Conservation (phyloP, 768 basidiomycete genomes). For the Auricularia sp. region DNA sequence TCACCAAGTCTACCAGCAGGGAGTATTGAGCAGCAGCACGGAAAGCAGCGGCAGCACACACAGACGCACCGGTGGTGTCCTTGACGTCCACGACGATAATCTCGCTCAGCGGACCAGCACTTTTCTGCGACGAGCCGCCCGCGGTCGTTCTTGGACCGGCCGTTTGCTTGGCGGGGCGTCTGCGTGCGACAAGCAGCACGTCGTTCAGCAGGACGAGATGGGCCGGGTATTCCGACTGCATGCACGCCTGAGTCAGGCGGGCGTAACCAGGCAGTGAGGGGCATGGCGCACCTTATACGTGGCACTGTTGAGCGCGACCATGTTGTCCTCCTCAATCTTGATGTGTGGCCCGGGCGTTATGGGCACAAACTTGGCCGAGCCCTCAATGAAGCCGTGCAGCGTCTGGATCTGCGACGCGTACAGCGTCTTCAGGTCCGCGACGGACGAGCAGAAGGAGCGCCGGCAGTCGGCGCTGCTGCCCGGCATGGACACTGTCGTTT, state of each 20-base stretch:
- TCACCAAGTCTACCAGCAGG: constrained; percentile 51
- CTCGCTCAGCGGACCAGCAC: constrained; percentile 85
- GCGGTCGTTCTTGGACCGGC: constrained; percentile 39
- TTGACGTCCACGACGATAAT: constrained; percentile 94
- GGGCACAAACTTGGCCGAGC: constrained; percentile 90
- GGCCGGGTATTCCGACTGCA: constrained; percentile 58
- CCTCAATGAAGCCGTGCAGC: constrained; percentile 83
- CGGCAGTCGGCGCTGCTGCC: constrained; percentile 41
- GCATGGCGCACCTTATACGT: constrained; percentile 58
- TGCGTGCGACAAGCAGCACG: constrained; percentile 75
- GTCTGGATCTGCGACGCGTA: constrained; percentile 93
- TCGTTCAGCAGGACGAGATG: constrained; percentile 90
- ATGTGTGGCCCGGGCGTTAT: constrained; percentile 31
- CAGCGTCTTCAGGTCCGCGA: constrained; percentile 86
- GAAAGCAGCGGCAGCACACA: too few species aligned
- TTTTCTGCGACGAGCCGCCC: constrained; percentile 84
- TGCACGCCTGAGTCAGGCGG: not conserved
- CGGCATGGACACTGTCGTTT: constrained; percentile 52
- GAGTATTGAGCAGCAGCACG: too few species aligned
- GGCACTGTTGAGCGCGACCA: constrained; percentile 80
- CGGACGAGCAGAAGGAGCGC: constrained; percentile 70
- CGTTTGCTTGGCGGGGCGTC: constrained; percentile 43
- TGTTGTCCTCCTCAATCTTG: constrained; percentile 23
- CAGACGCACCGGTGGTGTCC: constrained; percentile 69
- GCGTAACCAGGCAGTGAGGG: too few species aligned